Conservation (phyloP, 2,329 filamentous ascomycete species). For the Colletotrichum sp. region DNA sequence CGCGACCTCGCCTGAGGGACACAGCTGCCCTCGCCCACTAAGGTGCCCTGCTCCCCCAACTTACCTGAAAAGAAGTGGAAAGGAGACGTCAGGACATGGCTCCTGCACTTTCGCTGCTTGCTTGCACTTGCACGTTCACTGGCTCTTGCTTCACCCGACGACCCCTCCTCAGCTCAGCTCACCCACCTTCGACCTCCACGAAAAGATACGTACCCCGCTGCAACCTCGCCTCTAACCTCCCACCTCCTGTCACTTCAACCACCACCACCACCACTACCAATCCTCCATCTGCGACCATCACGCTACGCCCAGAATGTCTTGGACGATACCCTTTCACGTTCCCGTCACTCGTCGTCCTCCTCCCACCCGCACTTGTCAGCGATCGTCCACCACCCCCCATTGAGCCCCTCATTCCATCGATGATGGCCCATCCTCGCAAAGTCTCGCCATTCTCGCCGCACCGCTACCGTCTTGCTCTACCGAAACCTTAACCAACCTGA, state of each 20-base stretch:
- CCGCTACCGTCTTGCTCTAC: not conserved
- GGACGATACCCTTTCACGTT: not conserved
- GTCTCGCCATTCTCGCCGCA: not conserved
- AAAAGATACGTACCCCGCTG: not conserved
- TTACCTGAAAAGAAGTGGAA: constrained; percentile 1
- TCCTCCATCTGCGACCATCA: not conserved
- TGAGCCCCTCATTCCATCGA: not conserved
- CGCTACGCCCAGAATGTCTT: constrained; percentile 5
- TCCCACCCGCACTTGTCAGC: constrained; percentile 5
- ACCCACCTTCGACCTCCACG: not conserved
- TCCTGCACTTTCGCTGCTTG: not conserved
- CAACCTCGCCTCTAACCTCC: not conserved
- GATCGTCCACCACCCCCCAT: not conserved
- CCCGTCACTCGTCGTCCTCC: not conserved
- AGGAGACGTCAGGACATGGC: not conserved
- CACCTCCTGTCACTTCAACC: not conserved
- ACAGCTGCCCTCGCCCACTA: not conserved
- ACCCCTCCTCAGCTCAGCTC: not conserved
- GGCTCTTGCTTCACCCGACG: not conserved
- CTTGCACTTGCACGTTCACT: not conserved
- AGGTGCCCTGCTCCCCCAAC: not conserved
- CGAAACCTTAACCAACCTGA: constrained; percentile 1
- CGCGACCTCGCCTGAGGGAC: not conserved
- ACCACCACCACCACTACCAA: not conserved
- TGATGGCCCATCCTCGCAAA: not conserved